Base-by-base conservation (phyloP, 768 basidiomycete genomes). In the Calocybe gangraenosa region DNA sequence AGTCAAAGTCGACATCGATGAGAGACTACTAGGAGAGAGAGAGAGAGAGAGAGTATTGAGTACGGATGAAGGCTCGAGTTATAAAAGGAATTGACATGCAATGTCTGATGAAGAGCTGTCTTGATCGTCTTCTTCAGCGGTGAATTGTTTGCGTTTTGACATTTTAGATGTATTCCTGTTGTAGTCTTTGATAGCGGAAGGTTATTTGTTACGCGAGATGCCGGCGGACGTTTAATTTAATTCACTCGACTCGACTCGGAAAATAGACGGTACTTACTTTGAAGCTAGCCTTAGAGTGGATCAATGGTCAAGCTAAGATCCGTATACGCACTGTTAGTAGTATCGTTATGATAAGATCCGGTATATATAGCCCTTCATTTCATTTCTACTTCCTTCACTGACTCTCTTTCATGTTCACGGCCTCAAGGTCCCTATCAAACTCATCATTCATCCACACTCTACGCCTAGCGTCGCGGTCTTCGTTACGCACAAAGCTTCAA, bases 1-100 rank as follows among this genome's bases (percentile, higher is more conserved):
- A 98, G 53, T 96, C 92, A 58, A 98, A 97, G 58, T 87, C 84
- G 53, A 94, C 85, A 64, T 94, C 78, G 66, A 94, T 75, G 56
- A 85, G 74, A 59, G 71, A 76, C 76, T 81, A 68, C 66, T 65
- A 40, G 53, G 49, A 21, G 37, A 49, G 6, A 28, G 11, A 5
- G 42, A 21, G 49, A 35, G 37, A 49, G 6, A 28, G 11, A 5
- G 42, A 21, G 49, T 33, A 23, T 64, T 57, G 49, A 56, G 42
- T 38, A 40, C 8, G 35, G 21, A 33, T 21, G 30, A 19, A n/a
- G n/a, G n/a, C n/a, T n/a, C n/a, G n/a, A n/a, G n/a, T n/a, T n/a
- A n/a, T n/a, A n/a, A 15, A 41, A 38, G 8, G 19, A 38, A 35
- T 17, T 10, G 19, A 52, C 57, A 53, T 57, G 61, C 57, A 34